Evolutionary conservation across 306 rosid species (phyloP), one percentile per base, ranked within the genome.

Genomic region (Inga leiocalycina): DNA sequence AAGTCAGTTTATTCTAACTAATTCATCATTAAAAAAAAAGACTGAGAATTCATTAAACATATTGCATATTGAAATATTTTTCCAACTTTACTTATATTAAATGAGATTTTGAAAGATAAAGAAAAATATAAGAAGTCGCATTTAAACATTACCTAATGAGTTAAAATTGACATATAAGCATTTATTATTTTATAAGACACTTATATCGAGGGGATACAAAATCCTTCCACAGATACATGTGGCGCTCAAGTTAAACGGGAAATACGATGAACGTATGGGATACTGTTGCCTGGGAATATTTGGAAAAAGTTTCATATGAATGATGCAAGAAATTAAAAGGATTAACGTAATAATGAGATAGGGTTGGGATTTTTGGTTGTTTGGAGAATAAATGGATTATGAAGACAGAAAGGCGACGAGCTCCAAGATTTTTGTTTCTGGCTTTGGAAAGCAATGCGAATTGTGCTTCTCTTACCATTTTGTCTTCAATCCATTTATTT

Each of bases 381-480:
- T 67, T 34, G 43, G 44, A 8, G 20, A 35, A 66, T 10, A 65
- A 14, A 32, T 65, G 71, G 10, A 2, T 65, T 32, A 65, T 14
- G 20, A 35, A 65, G 71, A 32, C 34, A 34, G 10, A 14, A 8
- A 7, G 64, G 13, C 30, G 8, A 10, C 19, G 1, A 13, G 9
- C 79, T 85, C 82, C 83, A 85, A 73, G 79, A 83, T 76, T 74
- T 74, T 74, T 65, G 46, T 77, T 54, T 81, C 86, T 87, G 74
- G 70, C 84, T 62, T 75, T 17, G 64, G 76, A 68, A 73, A 77
- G 67, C 74, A 86, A 79, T 79, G 85, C 75, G 71, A 62, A 66
- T 4, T 39, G 45, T 75, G 84, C 64, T 30, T n/a, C 73, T 45
- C 83, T 74, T 8, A n/a, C 57, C 70, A 73, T 70, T 44, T 65